Evolutionary conservation across 2,329 filamentous ascomycete genomes (phyloP).

Genomic region (Xylaria sp.): DNA sequence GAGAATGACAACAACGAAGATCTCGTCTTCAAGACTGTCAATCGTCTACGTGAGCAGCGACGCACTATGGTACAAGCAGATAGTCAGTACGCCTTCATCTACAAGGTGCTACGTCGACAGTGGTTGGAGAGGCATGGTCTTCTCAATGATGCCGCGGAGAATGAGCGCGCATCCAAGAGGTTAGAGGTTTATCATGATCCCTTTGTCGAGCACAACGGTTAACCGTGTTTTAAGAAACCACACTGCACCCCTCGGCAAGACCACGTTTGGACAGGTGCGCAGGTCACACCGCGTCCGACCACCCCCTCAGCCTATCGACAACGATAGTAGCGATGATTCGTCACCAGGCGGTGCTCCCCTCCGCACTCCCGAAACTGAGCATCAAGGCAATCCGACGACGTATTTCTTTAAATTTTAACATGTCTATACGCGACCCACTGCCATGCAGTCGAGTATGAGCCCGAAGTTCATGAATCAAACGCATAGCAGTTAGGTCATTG

Average conservation of each 20-base stretch:
- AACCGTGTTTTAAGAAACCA: conserved; percentile 34
- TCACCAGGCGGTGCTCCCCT: conserved; percentile 32
- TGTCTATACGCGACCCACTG: conserved; percentile 6
- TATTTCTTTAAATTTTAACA: not conserved
- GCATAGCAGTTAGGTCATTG: conserved; percentile 1
- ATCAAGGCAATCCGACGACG: not conserved
- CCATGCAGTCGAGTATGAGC: conserved; percentile 1
- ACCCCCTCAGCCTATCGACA: conserved; percentile 23
- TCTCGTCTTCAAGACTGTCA: conserved; percentile 80
- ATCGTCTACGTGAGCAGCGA: conserved; percentile 83
- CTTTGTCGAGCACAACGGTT: conserved; percentile 50
- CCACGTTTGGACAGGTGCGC: conserved; percentile 28
- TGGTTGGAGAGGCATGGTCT: conserved; percentile 73
- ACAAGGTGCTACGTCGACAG: conserved; percentile 80
- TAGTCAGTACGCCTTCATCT: conserved; percentile 85
- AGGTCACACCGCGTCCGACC: conserved; percentile 22
- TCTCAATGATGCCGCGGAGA: conserved; percentile 46
- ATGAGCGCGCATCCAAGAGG: conserved; percentile 62
- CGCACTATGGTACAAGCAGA: conserved; percentile 96
- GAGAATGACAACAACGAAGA: conserved; percentile 58
- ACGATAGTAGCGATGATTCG: conserved; percentile 38
- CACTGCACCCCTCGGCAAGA: conserved; percentile 5
- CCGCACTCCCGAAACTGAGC: not conserved
- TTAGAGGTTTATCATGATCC: conserved; percentile 58
- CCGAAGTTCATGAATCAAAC: not conserved